phyloP scores from a whole-genome alignment of 129 eudicot species.

The Logfia minima region DNA sequence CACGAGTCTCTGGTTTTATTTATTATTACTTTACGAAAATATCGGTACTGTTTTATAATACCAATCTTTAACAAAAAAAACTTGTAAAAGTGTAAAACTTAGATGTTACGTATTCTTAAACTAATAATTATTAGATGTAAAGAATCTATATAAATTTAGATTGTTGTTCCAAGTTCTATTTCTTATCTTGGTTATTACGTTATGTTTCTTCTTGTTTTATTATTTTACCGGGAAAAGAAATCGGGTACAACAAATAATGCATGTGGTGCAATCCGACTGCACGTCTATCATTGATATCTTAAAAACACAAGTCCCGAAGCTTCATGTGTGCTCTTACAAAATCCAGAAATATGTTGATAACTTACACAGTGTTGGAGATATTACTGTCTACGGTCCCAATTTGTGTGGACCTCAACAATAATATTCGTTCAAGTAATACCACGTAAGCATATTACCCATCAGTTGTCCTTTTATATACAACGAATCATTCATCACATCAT shows the following conservation, averaged over 20 bases:
- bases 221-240: neutral
- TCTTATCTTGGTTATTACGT: neutral
- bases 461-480: no score
- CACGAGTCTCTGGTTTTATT: no score
- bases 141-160: no score
- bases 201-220: neutral
- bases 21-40: no score
- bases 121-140: no score
- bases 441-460: neutral
- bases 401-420: conserved; percentile 16
- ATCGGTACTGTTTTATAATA: no score
- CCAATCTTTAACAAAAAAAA: no score
- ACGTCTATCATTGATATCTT: neutral
- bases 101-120: no score
- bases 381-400: neutral
- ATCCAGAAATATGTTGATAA: neutral
- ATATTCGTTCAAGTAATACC: neutral
- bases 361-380: neutral
- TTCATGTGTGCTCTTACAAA: conserved; percentile 25
- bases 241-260: neutral
- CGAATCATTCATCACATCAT: neutral
- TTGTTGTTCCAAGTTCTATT: neutral
- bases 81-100: no score
- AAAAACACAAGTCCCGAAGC: conserved; percentile 28
- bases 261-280: neutral